Percentiles rank a stretch among this genome's conserved stretches.
phyloP scores from a whole-genome alignment of 129 eudicot species.

The Oenanthe sinensis region DNA sequence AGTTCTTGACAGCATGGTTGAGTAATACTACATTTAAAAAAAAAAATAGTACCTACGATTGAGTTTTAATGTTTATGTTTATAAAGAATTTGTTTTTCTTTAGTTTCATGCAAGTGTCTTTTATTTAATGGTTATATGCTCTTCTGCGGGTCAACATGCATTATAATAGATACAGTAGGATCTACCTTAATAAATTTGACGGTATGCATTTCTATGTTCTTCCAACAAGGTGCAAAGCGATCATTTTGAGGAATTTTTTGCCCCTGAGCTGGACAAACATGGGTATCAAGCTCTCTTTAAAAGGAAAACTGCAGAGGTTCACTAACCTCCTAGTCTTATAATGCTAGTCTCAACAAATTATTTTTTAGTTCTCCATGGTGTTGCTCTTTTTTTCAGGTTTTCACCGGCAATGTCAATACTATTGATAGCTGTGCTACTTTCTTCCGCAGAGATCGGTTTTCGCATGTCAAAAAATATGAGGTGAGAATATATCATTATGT shows the following conservation, averaged over 20 bases:
- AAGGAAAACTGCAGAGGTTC: constrained; percentile 81
- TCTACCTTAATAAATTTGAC: neutral
- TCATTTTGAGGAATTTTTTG: constrained; percentile 87
- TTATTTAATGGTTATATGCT: neutral
- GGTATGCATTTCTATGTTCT: constrained; percentile 5
- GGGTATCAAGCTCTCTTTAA: constrained; percentile 91
- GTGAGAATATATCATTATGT: constrained; percentile 20
- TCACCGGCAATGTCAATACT: constrained; percentile 44
- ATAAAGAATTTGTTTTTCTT: neutral
- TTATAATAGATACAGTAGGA: neutral
- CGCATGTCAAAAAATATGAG: constrained; percentile 96
- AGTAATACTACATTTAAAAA: neutral
- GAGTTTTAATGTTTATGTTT: neutral
- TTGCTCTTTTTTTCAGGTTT: constrained; percentile 44
- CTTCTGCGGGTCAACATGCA: neutral
- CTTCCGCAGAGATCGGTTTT: constrained; percentile 90
- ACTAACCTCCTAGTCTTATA: neutral
- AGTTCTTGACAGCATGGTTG: neutral
- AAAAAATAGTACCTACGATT: neutral
- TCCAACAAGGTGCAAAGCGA: constrained; percentile 69
- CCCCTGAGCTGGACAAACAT: constrained; percentile 94
- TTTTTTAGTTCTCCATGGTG: neutral
- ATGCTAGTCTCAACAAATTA: neutral
- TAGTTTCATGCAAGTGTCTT: neutral
- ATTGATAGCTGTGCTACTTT: constrained; percentile 96